Evolutionary conservation across 148 eudicot genomes (phyloP).

Genomic region (Rhododendron molle): DNA sequence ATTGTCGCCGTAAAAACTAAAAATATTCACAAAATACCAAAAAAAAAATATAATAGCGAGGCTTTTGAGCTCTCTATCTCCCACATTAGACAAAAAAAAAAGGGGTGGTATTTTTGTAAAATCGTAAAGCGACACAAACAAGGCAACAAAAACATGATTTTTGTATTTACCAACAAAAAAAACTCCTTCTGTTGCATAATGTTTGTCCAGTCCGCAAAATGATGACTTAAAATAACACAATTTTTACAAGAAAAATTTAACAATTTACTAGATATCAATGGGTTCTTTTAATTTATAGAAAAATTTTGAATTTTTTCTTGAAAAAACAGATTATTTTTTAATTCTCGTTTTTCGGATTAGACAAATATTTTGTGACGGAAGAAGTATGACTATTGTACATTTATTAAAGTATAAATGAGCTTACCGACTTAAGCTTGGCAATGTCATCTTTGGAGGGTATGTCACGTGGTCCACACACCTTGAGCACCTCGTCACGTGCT

Average conservation of each 20-base stretch:
- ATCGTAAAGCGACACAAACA: neutral
- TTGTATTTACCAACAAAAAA: neutral
- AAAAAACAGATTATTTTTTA: no score
- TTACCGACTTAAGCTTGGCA: constrained; percentile 83
- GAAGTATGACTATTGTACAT: neutral
- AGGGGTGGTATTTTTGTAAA: neutral
- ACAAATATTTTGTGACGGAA: neutral
- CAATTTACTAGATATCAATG: no score
- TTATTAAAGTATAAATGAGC: neutral
- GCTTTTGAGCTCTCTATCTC: neutral
- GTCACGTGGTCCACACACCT: constrained; percentile 89
- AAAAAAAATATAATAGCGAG: no score
- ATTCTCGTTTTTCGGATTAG: no score
- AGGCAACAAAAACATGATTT: constrained; percentile 1
- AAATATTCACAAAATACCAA: neutral
- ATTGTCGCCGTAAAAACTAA: neutral
- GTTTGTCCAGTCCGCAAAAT: no score
- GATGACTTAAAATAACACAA: no score
- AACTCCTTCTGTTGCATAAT: neutral
- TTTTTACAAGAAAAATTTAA: no score
- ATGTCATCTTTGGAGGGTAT: constrained; percentile 78
- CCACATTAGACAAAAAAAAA: neutral
- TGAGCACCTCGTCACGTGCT: constrained; percentile 92
- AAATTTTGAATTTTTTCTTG: neutral
- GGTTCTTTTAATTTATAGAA: no score